Conservation (phyloP, 2,329 filamentous ascomycete species). For the Elsinoe perseae region DNA sequence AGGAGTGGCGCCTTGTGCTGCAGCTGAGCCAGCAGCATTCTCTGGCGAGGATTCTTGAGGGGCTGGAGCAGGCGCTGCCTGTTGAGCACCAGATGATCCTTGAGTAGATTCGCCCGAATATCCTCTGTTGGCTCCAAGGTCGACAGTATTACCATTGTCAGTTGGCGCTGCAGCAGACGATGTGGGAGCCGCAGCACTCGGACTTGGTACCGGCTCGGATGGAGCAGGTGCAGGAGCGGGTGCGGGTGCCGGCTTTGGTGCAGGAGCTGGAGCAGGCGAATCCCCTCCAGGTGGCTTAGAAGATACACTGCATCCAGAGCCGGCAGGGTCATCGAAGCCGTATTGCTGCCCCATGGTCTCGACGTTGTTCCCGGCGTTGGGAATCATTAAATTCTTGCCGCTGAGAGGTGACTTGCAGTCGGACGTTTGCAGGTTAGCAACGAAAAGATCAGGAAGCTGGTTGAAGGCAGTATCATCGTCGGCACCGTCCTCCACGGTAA, state of each 20-base stretch:
- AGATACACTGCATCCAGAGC: constrained; percentile 19
- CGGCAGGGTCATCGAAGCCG: constrained; percentile 18
- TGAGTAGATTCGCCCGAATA: constrained; percentile 3
- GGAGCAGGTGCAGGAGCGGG: not conserved
- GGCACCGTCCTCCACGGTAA: constrained; percentile 51
- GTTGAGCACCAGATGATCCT: constrained; percentile 9
- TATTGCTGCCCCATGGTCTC: not conserved
- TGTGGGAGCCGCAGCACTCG: not conserved
- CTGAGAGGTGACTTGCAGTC: constrained; percentile 22
- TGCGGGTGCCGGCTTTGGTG: not conserved
- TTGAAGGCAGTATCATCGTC: constrained; percentile 38
- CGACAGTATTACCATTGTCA: not conserved
- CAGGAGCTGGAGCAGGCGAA: not conserved
- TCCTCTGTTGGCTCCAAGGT: not conserved
- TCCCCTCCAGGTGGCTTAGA: not conserved
- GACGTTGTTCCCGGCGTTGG: constrained; percentile 25
- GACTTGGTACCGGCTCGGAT: not conserved
- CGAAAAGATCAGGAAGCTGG: constrained; percentile 50
- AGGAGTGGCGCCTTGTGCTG: constrained; percentile 18
- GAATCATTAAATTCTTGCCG: constrained; percentile 17
- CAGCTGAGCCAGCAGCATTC: constrained; percentile 23
- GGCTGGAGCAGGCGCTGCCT: constrained; percentile 16
- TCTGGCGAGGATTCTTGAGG: constrained; percentile 18
- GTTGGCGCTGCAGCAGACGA: not conserved
- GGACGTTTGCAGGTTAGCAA: constrained; percentile 46